Base-by-base conservation (phyloP, 2,329 filamentous ascomycete species). In the Aureobasidium sp. region DNA sequence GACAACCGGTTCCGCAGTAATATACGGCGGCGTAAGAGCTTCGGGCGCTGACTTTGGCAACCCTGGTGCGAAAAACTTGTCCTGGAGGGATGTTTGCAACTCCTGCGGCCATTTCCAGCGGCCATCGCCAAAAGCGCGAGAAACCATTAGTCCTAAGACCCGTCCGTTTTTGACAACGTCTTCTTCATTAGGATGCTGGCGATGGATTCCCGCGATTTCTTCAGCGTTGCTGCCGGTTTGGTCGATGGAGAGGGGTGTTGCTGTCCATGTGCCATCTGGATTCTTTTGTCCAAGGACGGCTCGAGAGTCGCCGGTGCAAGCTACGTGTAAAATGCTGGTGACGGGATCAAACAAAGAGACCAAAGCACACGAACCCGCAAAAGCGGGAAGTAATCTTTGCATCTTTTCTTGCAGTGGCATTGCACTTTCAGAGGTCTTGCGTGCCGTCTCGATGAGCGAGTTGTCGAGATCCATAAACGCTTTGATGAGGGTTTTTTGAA, bases 41-140 rank as follows among this genome's bases (percentile, higher is more conserved):
- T 66, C 72, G 17, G 67, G 71, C 15, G 77, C 73, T 2, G 82
- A 79, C 0, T 78, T 48, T 6, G n/a, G 73, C 0, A 77, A 67
- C 1, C 63, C 48, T n/a, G 78, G 78, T 49, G 80, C 82, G 69
- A 77, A 82, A 72, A 78, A 84, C 56, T 77, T 76, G 62, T 71
- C 68, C 65, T 78, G 75, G 20, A 79, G 73, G 2, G 76, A 70
- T 37, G 74, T 70, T 62, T 81, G 76, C 6, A 83, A 72, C 2
- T 80, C 76, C 15, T 79, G 69, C 4, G 81, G 70, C 84, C 85
- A 89, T 70, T 90, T 90, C 84, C 84, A 88, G 63, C 82, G 78
- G 56, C 81, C 78, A 69, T 90, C 87, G 17, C 87, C 87, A 69
- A 90, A 89, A 0, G 84, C 86, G 5, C 87, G 79, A 0, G 86